Conservation (phyloP, 1,284 basidiomycete genomes). For the Schizophyllum commune region DNA sequence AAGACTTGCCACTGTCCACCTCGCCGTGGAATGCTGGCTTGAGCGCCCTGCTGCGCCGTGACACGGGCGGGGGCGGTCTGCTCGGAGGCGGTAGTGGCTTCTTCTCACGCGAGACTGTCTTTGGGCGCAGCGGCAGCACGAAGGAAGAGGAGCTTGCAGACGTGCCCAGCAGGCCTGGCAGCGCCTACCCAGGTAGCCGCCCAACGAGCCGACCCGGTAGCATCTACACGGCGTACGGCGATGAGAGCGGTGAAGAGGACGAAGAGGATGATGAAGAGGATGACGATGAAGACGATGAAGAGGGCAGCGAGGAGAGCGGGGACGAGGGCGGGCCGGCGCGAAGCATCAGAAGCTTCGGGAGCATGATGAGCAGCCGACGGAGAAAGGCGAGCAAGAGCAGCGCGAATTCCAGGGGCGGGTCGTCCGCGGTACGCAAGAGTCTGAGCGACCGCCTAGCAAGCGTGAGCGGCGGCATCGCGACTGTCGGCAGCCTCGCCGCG, state of each 20-base stretch:
- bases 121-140: conserved; percentile 8
- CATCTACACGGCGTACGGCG: conserved; percentile 12
- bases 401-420: conserved; percentile 9
- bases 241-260: conserved; percentile 26
- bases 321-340: conserved; percentile 32
- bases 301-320: conserved; percentile 25
- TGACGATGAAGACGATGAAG: conserved; percentile 21
- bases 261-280: conserved; percentile 25
- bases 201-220: neutral
- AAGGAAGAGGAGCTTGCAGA: conserved; percentile 11
- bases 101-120: conserved; percentile 20
- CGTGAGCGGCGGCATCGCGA: conserved; percentile 24
- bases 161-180: conserved; percentile 9
- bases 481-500: conserved; percentile 41
- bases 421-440: conserved; percentile 41
- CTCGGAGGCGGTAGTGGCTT: conserved; percentile 24
- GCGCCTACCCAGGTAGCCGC: neutral
- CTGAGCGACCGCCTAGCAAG: conserved; percentile 71
- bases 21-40: neutral
- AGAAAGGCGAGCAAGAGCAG: conserved; percentile 19
- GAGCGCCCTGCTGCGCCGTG: neutral
- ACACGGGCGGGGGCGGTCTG: conserved; percentile 19
- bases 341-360: conserved; percentile 78
- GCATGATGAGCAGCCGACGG: conserved; percentile 56
- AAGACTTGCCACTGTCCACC: neutral